These are phyloP conservation scores for Protomyces gravidus DNA, from an alignment of 1,139 yeast species.

Conservation along the genomic window DNA sequence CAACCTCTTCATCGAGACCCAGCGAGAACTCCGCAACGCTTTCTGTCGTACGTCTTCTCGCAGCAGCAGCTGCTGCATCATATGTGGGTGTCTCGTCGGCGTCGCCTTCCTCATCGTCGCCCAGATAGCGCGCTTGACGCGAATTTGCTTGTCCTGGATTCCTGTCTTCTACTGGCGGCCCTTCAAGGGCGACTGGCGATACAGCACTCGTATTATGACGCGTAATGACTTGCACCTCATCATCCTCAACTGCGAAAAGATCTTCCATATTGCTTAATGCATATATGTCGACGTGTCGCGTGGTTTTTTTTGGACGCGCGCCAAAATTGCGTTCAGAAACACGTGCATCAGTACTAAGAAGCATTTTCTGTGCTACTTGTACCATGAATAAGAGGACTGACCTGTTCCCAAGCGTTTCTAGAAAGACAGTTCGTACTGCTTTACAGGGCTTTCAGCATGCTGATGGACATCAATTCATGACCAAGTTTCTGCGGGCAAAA, in stretches of 20 bases:
- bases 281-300: not conserved
- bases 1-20: constrained; percentile 43
- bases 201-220: not conserved
- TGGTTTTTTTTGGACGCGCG: not conserved
- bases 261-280: constrained; percentile 26
- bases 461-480: too few species aligned
- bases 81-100: not conserved
- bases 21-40: constrained; percentile 34
- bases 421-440: too few species aligned
- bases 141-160: not conserved
- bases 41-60: not conserved
- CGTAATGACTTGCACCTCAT: constrained; percentile 12
- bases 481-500: too few species aligned
- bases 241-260: constrained; percentile 12
- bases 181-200: not conserved
- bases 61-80: constrained; percentile 1
- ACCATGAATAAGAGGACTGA: too few species aligned
- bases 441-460: too few species aligned
- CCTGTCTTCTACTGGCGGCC: too few species aligned
- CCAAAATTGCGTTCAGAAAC: not conserved
- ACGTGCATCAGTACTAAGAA: not conserved
- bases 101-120: not conserved
- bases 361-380: too few species aligned
- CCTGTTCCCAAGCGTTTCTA: too few species aligned
- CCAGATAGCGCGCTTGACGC: constrained; percentile 1